These are phyloP conservation scores for Neophaeococcomyces aloes DNA, from an alignment of 2,329 filamentous ascomycete genomes.

Conservation along the genomic window DNA sequence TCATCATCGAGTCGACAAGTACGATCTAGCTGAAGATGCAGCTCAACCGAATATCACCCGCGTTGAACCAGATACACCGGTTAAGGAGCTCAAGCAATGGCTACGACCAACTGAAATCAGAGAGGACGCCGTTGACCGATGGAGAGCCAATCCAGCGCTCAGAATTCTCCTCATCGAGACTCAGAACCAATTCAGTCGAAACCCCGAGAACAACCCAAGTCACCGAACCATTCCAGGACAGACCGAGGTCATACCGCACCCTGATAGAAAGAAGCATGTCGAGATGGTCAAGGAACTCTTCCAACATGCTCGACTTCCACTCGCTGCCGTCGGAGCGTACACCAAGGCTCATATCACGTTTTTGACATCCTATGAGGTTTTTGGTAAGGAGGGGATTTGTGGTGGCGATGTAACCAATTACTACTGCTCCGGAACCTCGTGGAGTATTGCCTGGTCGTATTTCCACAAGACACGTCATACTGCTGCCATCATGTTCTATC, in stretches of 20 bases:
- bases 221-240: background rate
- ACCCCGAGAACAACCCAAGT: constrained; percentile 7
- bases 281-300: constrained; percentile 14
- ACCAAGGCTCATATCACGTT: constrained; percentile 15
- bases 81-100: constrained; percentile 6
- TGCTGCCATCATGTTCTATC: constrained; percentile 14
- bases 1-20: constrained; percentile 11
- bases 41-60: constrained; percentile 1
- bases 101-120: constrained; percentile 5
- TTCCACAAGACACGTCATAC: constrained; percentile 12
- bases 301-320: constrained; percentile 8
- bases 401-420: constrained; percentile 10
- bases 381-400: constrained; percentile 1
- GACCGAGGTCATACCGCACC: constrained; percentile 1
- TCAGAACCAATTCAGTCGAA: constrained; percentile 12
- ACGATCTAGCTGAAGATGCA: constrained; percentile 9
- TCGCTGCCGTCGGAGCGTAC: constrained; percentile 16
- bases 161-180: constrained; percentile 17
- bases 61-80: background rate
- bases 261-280: constrained; percentile 8
- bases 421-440: constrained; percentile 15
- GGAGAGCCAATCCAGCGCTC: constrained; percentile 9
- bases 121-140: constrained; percentile 8
- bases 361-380: constrained; percentile 8
- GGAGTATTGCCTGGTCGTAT: constrained; percentile 15